A percentile compares a stretch with the other conserved stretches of the same genome.
Conservation (phyloP, 192 early-diverging fungal species). For the Pilobolus umbonatus region DNA sequence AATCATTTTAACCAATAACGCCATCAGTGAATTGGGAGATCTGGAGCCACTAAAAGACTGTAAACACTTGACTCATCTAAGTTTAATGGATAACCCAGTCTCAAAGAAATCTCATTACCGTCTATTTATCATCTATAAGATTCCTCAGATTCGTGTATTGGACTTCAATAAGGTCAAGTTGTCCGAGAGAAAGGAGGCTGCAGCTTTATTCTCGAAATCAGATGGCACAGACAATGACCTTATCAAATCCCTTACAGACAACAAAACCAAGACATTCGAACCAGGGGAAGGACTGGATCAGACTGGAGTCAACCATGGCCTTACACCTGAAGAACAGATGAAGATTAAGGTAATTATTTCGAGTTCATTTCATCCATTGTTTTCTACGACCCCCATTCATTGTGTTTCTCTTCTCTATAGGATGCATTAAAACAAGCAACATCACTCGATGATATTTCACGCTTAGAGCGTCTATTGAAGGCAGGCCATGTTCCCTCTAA, state of each 20-base stretch:
- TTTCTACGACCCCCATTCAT: background rate
- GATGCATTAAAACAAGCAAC: conserved; percentile 72
- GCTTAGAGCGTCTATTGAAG: conserved; percentile 64
- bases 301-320: conserved; percentile 53
- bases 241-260: conserved; percentile 60
- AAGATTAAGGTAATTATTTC: conserved; percentile 48
- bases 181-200: conserved; percentile 75
- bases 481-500: conserved; percentile 45
- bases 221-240: conserved; percentile 61
- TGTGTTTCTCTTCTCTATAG: conserved; percentile 1
- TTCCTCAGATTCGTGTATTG: conserved; percentile 73
- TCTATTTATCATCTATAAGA: conserved; percentile 75
- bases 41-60: conserved; percentile 64
- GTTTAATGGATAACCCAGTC: conserved; percentile 89
- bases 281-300: conserved; percentile 66
- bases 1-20: conserved; percentile 86
- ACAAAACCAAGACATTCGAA: conserved; percentile 78
- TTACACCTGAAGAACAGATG: conserved; percentile 62
- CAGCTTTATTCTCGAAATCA: conserved; percentile 64
- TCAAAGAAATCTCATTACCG: conserved; percentile 78
- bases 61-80: conserved; percentile 51
- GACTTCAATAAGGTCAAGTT: conserved; percentile 81
- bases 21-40: conserved; percentile 78
- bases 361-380: background rate
- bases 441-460: conserved; percentile 70